A percentile compares a stretch with the other conserved stretches of the same genome.
phyloP scores from a whole-genome alignment of 768 basidiomycete species.

The Serendipita sp. region DNA sequence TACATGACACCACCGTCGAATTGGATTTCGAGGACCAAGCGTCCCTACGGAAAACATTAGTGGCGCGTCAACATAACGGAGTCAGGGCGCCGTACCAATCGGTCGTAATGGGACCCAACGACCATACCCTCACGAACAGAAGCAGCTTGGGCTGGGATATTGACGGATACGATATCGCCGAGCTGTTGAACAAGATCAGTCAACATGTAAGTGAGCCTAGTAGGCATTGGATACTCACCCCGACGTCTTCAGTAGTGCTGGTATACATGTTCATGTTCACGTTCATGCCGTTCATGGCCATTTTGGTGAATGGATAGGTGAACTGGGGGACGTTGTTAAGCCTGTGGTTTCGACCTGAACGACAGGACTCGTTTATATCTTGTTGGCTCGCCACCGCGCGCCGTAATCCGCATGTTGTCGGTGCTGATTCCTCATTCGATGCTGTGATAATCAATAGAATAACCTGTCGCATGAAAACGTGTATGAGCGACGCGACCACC shows the following conservation, averaged over 20 bases:
- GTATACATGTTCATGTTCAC: constrained; percentile 2
- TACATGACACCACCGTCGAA: constrained; percentile 53
- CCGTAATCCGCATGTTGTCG: not conserved
- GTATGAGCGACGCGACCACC: not conserved
- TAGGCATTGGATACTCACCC: constrained; percentile 15
- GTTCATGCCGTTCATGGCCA: not conserved
- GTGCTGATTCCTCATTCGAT: not conserved
- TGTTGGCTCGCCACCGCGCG: not conserved
- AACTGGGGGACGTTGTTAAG: not conserved
- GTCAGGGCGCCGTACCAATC: constrained; percentile 28
- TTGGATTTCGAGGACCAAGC: constrained; percentile 69
- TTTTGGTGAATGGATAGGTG: not conserved
- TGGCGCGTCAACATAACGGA: not conserved
- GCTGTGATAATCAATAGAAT: not conserved
- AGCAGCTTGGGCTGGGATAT: constrained; percentile 40
- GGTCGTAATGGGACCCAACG: constrained; percentile 57
- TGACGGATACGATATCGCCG: constrained; percentile 68
- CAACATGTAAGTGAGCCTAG: not conserved
- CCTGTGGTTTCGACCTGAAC: not conserved
- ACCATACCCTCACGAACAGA: constrained; percentile 60
- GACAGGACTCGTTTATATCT: not conserved
- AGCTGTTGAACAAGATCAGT: constrained; percentile 17
- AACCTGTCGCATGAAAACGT: not conserved
- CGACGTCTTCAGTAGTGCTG: constrained; percentile 4
- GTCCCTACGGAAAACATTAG: constrained; percentile 35